phyloP scores from a whole-genome alignment of 163 green algal species.

The Scenedesmus sp. region DNA sequence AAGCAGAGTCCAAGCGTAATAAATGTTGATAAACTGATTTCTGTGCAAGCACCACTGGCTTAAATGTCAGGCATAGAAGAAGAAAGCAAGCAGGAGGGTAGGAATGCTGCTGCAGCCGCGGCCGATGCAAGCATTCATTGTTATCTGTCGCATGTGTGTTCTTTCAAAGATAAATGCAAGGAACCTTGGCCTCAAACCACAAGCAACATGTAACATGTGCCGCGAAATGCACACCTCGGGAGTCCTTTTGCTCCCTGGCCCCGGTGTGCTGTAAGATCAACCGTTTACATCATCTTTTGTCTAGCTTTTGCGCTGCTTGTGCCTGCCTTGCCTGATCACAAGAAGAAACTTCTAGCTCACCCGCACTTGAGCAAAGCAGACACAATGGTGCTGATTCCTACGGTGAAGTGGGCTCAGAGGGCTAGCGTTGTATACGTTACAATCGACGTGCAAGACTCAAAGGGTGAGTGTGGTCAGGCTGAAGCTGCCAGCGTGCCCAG shows the following conservation, averaged over 20 bases:
- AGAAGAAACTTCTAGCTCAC: constrained; percentile 10
- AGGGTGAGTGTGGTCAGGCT: constrained; percentile 42
- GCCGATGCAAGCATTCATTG: not conserved
- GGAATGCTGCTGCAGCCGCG: not conserved
- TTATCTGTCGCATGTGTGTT: not conserved
- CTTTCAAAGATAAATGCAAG: too few relatives aligned
- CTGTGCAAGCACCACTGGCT: not conserved
- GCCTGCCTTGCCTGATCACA: not conserved
- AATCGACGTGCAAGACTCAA: constrained; percentile 86
- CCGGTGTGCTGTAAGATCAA: not conserved
- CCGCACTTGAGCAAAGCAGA: not conserved
- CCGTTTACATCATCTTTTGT: not conserved
- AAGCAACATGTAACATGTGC: not conserved
- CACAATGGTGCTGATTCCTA: constrained; percentile 67
- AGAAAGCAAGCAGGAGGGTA: not conserved
- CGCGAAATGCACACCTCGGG: not conserved
- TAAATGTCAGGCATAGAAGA: not conserved
- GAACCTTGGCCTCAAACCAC: not conserved
- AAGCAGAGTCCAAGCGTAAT: too few relatives aligned
- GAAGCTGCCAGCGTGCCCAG: not conserved
- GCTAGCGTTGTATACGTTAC: constrained; percentile 83
- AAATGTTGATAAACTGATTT: too few relatives aligned
- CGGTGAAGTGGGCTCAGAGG: constrained; percentile 85
- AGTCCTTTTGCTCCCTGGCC: not conserved
- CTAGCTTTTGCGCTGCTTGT: not conserved